Base-by-base conservation (phyloP, 2,329 filamentous ascomycete genomes). In the Verticillium klebahnii region DNA sequence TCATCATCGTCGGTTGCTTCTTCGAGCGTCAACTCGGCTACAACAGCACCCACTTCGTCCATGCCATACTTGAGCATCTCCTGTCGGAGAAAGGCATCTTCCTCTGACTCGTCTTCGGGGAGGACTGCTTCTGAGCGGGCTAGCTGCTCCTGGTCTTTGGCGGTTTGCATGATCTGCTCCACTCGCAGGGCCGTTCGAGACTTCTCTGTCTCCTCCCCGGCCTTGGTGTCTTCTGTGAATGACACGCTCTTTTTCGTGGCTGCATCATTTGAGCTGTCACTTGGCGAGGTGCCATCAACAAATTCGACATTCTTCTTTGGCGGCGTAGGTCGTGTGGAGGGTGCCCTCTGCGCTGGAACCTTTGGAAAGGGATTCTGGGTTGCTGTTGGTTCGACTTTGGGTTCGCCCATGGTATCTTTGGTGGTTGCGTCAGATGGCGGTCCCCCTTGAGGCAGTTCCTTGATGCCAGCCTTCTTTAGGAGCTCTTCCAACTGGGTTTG, bases 61-160 rank as follows among this genome's bases (percentile, higher is more conserved):
- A 97, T 82, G 64, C 91, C 89, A 71, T 98, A 99, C 65, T 91
- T 84, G 8, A 98, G 82, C 93, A 99, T 98, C 70, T 97, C 89
- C 62, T 89, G 86, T 6, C 95, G 88, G 29, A 97, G 75, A 36
- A 84, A 84, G 4, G 92, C 90, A 65, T 97, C 94, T 66, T 96
- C 93, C 14, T 85, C 80, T 0, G 89, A 86, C 69, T 99, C 95
- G 59, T 90, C 84, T 1, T 88, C 82, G 1, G 92, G 90, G 15
- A 90, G 83, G 14, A 92, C 77, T 1, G 87, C 80, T 34, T 78
- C 70, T 36, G 79, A 73, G 52, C 73, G 71, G 32, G 77, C 74
- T 34, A 80, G 74, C 11, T 71, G 73, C 66, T 88, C 83, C 66
- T 86, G 82, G 23, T 84, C 79, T 65, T 78, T 83, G 32, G 85